Evolutionary conservation across 306 rosid species (phyloP).

Genomic region (Cucurbita moschata): DNA sequence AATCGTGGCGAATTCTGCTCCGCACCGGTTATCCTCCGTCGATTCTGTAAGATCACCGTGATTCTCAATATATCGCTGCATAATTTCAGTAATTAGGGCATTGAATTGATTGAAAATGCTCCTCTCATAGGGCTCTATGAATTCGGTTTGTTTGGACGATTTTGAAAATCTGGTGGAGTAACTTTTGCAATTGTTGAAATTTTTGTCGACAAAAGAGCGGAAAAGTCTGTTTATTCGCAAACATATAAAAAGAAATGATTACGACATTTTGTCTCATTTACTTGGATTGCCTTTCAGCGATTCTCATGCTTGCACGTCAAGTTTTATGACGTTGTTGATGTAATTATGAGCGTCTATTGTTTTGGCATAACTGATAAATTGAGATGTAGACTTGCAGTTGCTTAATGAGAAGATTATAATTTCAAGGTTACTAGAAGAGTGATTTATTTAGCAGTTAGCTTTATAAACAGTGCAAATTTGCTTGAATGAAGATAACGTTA

Average conservation of each 20-base stretch:
- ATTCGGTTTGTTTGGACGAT: background rate
- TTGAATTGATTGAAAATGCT: background rate
- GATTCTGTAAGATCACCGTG: slow-evolving; percentile 15
- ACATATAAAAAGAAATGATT: background rate
- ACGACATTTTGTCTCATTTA: background rate
- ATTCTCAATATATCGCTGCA: background rate
- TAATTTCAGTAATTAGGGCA: background rate
- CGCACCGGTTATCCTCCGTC: slow-evolving; percentile 11
- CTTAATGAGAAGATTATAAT: background rate
- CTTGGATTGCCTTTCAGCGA: background rate
- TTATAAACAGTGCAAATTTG: background rate
- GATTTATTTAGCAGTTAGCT: background rate
- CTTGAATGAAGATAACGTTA: slow-evolving; percentile 7
- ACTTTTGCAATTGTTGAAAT: background rate
- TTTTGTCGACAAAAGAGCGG: background rate
- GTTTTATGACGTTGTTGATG: background rate
- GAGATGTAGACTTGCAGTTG: background rate
- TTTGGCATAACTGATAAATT: background rate
- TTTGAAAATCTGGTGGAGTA: background rate
- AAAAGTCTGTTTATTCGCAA: background rate
- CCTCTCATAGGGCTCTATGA: slow-evolving; percentile 3
- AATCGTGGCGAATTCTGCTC: slow-evolving; percentile 9
- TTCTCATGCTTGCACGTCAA: background rate
- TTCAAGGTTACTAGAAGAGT: background rate
- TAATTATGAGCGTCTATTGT: background rate